Base-by-base conservation (phyloP, 176 grass and related monocot species). In the Phoenix roebelenii region DNA sequence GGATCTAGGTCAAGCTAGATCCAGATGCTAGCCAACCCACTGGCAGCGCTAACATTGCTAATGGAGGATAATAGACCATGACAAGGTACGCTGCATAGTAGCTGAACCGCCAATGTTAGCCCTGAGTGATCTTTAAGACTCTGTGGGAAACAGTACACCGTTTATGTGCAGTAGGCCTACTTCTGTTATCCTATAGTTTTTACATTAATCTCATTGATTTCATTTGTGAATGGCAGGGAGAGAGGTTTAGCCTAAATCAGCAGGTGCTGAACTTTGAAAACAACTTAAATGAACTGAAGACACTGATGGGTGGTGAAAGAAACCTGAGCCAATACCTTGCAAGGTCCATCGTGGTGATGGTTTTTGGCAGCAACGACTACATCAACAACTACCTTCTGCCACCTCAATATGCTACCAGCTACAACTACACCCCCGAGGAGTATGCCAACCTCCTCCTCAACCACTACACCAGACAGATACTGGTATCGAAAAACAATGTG, bases 361-460 rank as follows among this genome's bases (percentile, higher is more conserved):
- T 72, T 20, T 61, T 85, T 6, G 72, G 72, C 50, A 76, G 76
- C 67, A 80, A 85, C 44, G 82, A 68, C 72, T 80, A 78, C 73
- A 63, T 78, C 69, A 74, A 83, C 50, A 72, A 72, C 57, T 72
- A 75, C 48, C 71, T 80, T 26, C 23, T 79, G 10, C 76, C 82
- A 25, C 55, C 76, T 56, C 22, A 80, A 2, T 85, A 80, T 67
- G 26, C 10, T 15, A 72, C 82, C 10, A 65, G 57, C 22, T 72
- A 72, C 57, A 52, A 61, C 56, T 67, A 85, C 72, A 54, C 12
- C 48, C 66, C 76, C 1, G 71, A 61, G 61, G 59, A 72, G 4
- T 80, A 71, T 2, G 76, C 82, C 32, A 66, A 48, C 24, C 71
- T 68, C n/a, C 69, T 85, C 51, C 52, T 85, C 26, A 72, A 76